Base-by-base conservation (phyloP, 495 filamentous ascomycete species). In the Penicillium chermesinum region DNA sequence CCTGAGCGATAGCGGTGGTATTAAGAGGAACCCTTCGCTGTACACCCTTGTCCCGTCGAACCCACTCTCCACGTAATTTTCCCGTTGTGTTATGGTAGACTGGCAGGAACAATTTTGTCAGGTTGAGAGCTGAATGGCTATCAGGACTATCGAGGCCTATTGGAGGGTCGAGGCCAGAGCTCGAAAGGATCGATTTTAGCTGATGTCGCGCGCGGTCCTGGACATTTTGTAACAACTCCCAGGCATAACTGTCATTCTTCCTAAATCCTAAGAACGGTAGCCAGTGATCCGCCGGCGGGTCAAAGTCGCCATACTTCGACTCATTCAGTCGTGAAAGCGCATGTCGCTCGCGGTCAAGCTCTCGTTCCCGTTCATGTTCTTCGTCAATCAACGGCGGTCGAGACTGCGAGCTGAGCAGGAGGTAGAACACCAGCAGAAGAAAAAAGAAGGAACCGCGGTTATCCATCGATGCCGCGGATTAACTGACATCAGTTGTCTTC, bases 11-110 rank as follows among this genome's bases (percentile, higher is more conserved):
- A 14, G 70, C 67, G 10, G 76, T 73, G 2, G 71, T 66, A 44
- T 85, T 86, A 47, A 83, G 59, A 18, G 59, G 63, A 5, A 65
- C 38, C n/a, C 39, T 66, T 10, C 58, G 67, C 14, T 60, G 34
- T 16, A 54, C 53, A 49, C 63, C 63, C 44, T 67, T 70, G 13
- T 73, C 64, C 46, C 67, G 70, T 6, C 86, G 81, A 44, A 86
- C 78, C 88, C 89, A 96, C 49, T 81, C 71, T 9, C 90, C 90
- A 16, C 75, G 72, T 16, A 93, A 72, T 38, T 81, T 82, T 0
- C 90, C 87, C 6, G 89, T 91, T 21, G 85, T 77, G 67, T 96
- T 96, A 57, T 81, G 78, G 74, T 91, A 95, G 12, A 89, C 61
- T 0, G 79, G 73, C 6, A 73, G 60, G 62, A 57, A 68, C 44